Conservation (phyloP, 1,284 basidiomycete species). For the Rhodofomes roseus region DNA sequence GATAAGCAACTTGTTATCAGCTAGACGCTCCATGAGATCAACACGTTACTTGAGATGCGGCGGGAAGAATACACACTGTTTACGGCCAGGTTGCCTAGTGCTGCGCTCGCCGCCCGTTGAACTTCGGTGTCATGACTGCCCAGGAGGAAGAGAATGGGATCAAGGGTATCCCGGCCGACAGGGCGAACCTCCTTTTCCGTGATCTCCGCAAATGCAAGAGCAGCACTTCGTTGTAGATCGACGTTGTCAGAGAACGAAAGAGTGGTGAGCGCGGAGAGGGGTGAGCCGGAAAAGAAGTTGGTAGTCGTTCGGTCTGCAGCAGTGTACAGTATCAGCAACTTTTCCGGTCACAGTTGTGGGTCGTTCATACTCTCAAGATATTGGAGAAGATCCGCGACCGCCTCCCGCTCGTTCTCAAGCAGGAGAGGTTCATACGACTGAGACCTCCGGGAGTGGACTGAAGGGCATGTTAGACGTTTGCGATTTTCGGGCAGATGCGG, state of each 20-base stretch:
- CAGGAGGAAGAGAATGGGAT: constrained; percentile 96
- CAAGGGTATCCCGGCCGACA: constrained; percentile 95
- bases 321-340: neutral
- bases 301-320: constrained; percentile 86
- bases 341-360: neutral
- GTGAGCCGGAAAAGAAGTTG: constrained; percentile 93
- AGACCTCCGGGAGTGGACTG: constrained; percentile 74
- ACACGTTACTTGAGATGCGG: constrained; percentile 9
- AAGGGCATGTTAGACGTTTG: constrained; percentile 12
- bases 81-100: constrained; percentile 97
- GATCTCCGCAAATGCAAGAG: constrained; percentile 98
- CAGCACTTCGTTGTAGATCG: constrained; percentile 96
- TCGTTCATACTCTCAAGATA: constrained; percentile 90
- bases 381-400: constrained; percentile 95
- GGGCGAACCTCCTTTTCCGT: constrained; percentile 99
- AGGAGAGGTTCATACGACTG: constrained; percentile 92
- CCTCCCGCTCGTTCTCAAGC: constrained; percentile 97
- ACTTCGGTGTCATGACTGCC: constrained; percentile 99
- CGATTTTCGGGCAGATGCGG: constrained; percentile 6
- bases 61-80: constrained; percentile 71
- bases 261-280: constrained; percentile 91
- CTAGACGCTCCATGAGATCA: constrained; percentile 37
- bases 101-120: constrained; percentile 96
- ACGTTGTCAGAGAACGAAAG: constrained; percentile 99
- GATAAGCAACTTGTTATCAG: constrained; percentile 98